These are phyloP conservation scores for Paraphoma sp. DNA, from an alignment of 2,329 filamentous ascomycete genomes.

Conservation along the genomic window DNA sequence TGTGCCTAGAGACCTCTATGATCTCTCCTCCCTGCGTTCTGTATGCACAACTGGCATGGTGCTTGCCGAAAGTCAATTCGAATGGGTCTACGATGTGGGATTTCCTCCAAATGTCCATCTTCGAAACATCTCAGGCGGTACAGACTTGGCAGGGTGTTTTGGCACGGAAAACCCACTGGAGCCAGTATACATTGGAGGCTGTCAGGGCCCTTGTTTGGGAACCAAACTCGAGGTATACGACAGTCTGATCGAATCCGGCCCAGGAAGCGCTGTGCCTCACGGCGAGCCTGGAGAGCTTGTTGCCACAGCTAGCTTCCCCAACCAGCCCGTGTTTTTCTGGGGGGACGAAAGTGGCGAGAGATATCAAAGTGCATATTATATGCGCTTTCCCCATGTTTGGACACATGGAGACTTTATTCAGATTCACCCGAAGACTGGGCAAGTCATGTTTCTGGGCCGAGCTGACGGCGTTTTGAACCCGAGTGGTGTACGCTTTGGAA, in stretches of 20 bases:
- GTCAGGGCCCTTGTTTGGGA: constrained; percentile 61
- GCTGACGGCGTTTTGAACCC: constrained; percentile 83
- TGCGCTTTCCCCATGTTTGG: constrained; percentile 68
- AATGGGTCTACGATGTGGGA: constrained; percentile 78
- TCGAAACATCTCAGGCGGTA: constrained; percentile 77
- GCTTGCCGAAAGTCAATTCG: constrained; percentile 75
- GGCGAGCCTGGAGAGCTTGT: constrained; percentile 80
- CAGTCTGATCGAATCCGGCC: constrained; percentile 52
- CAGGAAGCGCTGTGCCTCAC: constrained; percentile 60
- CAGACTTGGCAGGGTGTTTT: constrained; percentile 75
- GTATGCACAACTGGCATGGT: constrained; percentile 85
- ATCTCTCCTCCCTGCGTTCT: constrained; percentile 66
- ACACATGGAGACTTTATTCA: constrained; percentile 83
- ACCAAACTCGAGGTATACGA: constrained; percentile 68
- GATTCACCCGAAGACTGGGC: constrained; percentile 71
- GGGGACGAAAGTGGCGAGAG: constrained; percentile 50
- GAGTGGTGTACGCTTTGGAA: constrained; percentile 78
- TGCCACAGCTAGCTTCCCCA: constrained; percentile 73
- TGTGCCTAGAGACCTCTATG: constrained; percentile 65
- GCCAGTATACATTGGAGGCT: constrained; percentile 68
- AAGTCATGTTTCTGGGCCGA: constrained; percentile 71
- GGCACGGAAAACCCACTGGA: constrained; percentile 70
- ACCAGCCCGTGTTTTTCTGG: constrained; percentile 67
- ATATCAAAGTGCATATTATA: constrained; percentile 57
- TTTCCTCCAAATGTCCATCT: constrained; percentile 74